Evolutionary conservation across 345 rosid genomes (phyloP).

Genomic region (Salix caprea): DNA sequence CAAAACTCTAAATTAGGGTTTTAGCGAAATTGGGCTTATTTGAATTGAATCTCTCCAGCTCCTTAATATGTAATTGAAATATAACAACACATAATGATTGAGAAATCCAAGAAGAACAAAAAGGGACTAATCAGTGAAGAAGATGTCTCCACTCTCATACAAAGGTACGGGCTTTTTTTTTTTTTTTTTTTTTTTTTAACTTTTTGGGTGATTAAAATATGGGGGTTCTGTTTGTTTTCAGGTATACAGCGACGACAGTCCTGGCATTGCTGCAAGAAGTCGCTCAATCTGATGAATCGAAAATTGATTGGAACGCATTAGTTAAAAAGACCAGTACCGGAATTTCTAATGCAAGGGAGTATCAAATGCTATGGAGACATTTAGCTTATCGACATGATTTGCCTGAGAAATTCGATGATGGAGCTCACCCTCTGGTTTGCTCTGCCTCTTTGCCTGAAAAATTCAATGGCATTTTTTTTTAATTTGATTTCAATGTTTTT

Average conservation of each 20-base stretch:
- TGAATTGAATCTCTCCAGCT: neutral
- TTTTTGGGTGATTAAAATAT: neutral
- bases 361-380: slow-evolving; percentile 79
- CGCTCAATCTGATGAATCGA: slow-evolving; percentile 21
- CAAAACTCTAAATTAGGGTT: slow-evolving; percentile 29
- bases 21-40: slow-evolving; percentile 5
- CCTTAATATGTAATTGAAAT: slow-evolving; percentile 30
- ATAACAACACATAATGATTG: slow-evolving; percentile 36
- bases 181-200: neutral
- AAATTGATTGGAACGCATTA: slow-evolving; percentile 29
- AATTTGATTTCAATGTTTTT: neutral
- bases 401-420: slow-evolving; percentile 44
- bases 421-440: slow-evolving; percentile 54
- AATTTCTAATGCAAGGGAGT: slow-evolving; percentile 18
- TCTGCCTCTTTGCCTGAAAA: neutral
- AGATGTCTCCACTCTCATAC: slow-evolving; percentile 58
- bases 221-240: slow-evolving; percentile 11
- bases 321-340: slow-evolving; percentile 22
- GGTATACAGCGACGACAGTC: slow-evolving; percentile 54
- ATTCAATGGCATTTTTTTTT: neutral
- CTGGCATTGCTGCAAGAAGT: slow-evolving; percentile 29
- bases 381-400: slow-evolving; percentile 64
- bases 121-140: slow-evolving; percentile 57
- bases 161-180: slow-evolving; percentile 43
- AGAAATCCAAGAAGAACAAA: slow-evolving; percentile 43